Percentiles rank a stretch among this genome's conserved stretches.
Conservation (phyloP, 2,329 filamentous ascomycete genomes). For the Phyllosticta paracitricarpa region DNA sequence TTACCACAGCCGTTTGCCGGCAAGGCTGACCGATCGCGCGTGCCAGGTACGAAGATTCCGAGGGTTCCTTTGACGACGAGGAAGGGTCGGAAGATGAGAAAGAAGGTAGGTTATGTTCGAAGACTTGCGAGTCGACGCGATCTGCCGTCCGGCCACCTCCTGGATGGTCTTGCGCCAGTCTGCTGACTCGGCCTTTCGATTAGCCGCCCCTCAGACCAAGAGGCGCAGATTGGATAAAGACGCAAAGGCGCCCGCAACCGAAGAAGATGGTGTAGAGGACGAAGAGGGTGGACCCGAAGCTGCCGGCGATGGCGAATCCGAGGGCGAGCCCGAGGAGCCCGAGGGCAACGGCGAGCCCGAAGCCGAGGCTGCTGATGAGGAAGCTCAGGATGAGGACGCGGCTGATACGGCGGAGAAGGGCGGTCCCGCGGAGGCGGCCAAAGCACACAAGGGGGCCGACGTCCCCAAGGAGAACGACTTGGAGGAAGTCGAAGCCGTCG, state of each 20-base stretch:
- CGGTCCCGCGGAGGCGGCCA: conserved; percentile 21
- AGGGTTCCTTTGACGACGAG: conserved; percentile 10
- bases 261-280: conserved; percentile 12
- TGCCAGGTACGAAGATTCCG: conserved; percentile 11
- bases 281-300: conserved; percentile 11
- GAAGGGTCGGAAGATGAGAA: conserved; percentile 10
- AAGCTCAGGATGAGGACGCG: conserved; percentile 15
- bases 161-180: background rate
- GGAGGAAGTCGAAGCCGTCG: conserved; percentile 19
- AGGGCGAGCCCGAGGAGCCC: conserved; percentile 17
- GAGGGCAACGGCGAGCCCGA: conserved; percentile 14
- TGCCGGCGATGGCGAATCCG: conserved; percentile 14
- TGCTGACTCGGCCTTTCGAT: background rate
- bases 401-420: conserved; percentile 19
- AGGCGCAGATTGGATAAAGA: conserved; percentile 20
- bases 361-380: conserved; percentile 13
- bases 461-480: conserved; percentile 23
- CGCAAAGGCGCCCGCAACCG: conserved; percentile 13
- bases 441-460: conserved; percentile 17
- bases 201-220: conserved; percentile 18
- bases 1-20: background rate
- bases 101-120: conserved; percentile 2
- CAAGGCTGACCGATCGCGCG: conserved; percentile 5
- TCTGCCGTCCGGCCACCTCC: background rate
- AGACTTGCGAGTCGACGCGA: background rate